phyloP scores from a whole-genome alignment of 371 early-diverging fungal genomes.

The Chytridium lagenaria region DNA sequence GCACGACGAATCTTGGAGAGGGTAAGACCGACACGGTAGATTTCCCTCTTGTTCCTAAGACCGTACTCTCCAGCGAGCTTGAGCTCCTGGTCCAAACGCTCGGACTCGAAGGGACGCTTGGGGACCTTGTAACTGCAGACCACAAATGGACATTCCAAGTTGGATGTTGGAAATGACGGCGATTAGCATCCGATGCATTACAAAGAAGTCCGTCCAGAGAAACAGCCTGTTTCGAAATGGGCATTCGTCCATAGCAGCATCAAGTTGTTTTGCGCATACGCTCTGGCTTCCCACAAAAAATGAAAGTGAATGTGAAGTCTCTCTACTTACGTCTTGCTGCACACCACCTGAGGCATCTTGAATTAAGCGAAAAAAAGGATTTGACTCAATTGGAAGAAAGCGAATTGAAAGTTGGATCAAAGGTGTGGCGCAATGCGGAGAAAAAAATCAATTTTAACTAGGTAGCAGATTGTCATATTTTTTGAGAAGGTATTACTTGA shows the following conservation, averaged over 20 bases:
- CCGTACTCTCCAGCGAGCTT: conserved; percentile 99
- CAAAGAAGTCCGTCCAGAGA: no score
- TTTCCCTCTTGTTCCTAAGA: conserved; percentile 99
- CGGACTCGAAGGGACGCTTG: conserved; percentile 98
- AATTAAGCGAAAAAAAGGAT: not conserved
- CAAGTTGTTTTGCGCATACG: no score
- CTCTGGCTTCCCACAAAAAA: no score
- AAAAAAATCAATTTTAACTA: no score
- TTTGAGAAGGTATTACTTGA: no score
- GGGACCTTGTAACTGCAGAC: conserved; percentile 87
- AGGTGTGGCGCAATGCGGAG: not conserved
- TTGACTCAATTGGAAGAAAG: no score
- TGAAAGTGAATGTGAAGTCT: not conserved
- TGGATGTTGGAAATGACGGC: no score
- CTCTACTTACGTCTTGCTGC: conserved; percentile 13
- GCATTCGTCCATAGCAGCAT: no score
- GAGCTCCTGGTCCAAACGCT: conserved; percentile 98
- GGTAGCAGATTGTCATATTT: no score
- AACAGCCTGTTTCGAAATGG: no score
- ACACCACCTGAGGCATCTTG: conserved; percentile 16
- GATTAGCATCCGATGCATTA: no score
- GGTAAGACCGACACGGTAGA: conserved; percentile 97
- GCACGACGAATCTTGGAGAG: conserved; percentile 99
- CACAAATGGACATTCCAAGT: no score
- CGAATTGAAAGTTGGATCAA: not conserved